Base-by-base conservation (phyloP, 352 stramenopile species). In the Globisporangium spinosum region DNA sequence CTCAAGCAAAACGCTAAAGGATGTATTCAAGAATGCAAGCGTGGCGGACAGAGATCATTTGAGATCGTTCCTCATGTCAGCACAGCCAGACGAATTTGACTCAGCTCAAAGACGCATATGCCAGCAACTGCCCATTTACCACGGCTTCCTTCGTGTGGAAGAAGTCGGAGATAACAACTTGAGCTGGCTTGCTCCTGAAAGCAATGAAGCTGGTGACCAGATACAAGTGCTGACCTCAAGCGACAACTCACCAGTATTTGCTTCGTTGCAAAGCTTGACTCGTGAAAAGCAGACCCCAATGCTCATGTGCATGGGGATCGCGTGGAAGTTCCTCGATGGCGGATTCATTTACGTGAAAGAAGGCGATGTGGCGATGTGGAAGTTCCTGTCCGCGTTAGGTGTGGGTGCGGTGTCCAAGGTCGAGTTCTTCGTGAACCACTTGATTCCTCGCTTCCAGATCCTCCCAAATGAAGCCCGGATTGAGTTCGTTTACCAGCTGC, bases 291-390 rank as follows among this genome's bases (percentile, higher is more conserved):
- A 67, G 13, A 59, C 49, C 20, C 35, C 72, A 29, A 54, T 70
- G 58, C 22, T 80, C 54, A 38, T 85, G 58, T 83, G 78, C 47
- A 61, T 80, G 67, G 78, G 78, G 10, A 78, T 89, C 54, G 65
- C 65, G 40, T 74, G 70, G 54, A 77, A 73, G 40, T 78, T 87
- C 34, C 72, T 90, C 9, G 78, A 87, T 34, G 75, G 80, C 29
- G 71, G 67, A 22, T 90, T 90, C 64, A 8, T 90, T 27, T 73
- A 65, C 67, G 79, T 86, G 40, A 75, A 73, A 57, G 82, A 83
- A 73, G 61, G 70, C 8, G 79, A 90, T 27, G 62, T 58, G 51
- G 38, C 45, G 23, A 64, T 76, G 20, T 68, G 63, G 47, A 70
- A 72, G 10, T 79, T 83, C 32, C 27, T 85, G 32, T 47, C 27